These are phyloP conservation scores for Mortierella sp. DNA, from an alignment of 371 early-diverging fungal species.

Conservation along the genomic window DNA sequence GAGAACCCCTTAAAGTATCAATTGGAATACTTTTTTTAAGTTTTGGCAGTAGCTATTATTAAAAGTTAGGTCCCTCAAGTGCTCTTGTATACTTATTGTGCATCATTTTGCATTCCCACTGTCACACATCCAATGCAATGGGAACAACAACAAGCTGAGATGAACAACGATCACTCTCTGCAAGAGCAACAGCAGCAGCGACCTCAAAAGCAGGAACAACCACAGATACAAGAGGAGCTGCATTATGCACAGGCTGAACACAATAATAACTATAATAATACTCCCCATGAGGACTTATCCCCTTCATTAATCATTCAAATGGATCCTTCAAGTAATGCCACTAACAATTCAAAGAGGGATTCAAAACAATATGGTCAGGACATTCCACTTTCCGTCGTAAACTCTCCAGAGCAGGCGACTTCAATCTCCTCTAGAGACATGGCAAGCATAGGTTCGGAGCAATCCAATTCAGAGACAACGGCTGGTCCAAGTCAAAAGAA, in stretches of 20 bases:
- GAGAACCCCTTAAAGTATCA: background rate
- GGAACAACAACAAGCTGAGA: slow-evolving; percentile 12
- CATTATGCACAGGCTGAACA: background rate
- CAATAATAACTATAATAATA: background rate
- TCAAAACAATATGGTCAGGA: background rate
- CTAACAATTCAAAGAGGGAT: background rate
- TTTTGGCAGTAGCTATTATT: too few species aligned
- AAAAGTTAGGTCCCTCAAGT: background rate
- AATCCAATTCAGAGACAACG: slow-evolving; percentile 3
- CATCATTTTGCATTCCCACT: background rate
- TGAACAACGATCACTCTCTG: slow-evolving; percentile 7
- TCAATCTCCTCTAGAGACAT: slow-evolving; percentile 13
- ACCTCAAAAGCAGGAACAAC: slow-evolving; percentile 5
- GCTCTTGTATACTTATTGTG: background rate
- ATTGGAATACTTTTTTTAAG: background rate
- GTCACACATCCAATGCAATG: slow-evolving; percentile 14
- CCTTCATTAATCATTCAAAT: slow-evolving; percentile 12
- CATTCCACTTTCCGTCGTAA: background rate
- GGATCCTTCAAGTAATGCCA: slow-evolving; percentile 1
- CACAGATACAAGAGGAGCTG: background rate
- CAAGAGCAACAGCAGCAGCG: slow-evolving; percentile 12
- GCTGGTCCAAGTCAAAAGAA: background rate
- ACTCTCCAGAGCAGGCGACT: background rate
- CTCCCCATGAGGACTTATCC: background rate
- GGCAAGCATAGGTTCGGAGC: slow-evolving; percentile 3